Base-by-base conservation (phyloP, 768 basidiomycete genomes). In the Neoboletus subvelutipes region DNA sequence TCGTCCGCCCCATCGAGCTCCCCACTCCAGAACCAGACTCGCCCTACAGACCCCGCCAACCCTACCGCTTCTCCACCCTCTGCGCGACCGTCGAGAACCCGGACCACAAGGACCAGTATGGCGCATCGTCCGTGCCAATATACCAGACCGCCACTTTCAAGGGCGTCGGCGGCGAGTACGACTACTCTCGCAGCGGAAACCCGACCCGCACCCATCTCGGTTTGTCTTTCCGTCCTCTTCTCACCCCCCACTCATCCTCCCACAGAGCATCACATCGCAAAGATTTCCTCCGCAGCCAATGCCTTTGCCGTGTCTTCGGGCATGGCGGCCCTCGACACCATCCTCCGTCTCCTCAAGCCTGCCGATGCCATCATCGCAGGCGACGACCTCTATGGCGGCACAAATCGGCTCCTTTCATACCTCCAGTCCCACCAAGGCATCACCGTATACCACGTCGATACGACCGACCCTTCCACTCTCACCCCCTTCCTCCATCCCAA, bases 71-170 rank as follows among this genome's bases (percentile, higher is more conserved):
- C 72, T 89, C 90, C n/a, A 94, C 92, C 17, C 77, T 92, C 56
- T 93, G 92, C 58, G 94, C 90, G 24, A 94, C 92, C 5, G 92
- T 96, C 55, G 94, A 96, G 66, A 92, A 92, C 63, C 93, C 93
- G 0, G 81, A 81, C 54, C 89, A 88, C 75, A 95, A 96, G 73
- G 96, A 99, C 75, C 96, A 98, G 76, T 89, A 94, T 71, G 94
- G 94, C 20, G 87, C 92, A 57, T 93, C 90, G 64, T 90, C 89
- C 8, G 93, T 98, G 1, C 97, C 97, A 22, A 98, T 99, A 74
- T 99, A 98, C 75, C 97, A 98, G 76, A 90, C 94, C 1, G 85
- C 97, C 9, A 99, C 97, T 0, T 98, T 99, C 84, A 98, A 98
- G 76, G 97, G 96, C 45, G 77, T 96, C 42, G 81, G 80, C 18